Base-by-base conservation (phyloP, 768 basidiomycete genomes). In the Boletus edulis region DNA sequence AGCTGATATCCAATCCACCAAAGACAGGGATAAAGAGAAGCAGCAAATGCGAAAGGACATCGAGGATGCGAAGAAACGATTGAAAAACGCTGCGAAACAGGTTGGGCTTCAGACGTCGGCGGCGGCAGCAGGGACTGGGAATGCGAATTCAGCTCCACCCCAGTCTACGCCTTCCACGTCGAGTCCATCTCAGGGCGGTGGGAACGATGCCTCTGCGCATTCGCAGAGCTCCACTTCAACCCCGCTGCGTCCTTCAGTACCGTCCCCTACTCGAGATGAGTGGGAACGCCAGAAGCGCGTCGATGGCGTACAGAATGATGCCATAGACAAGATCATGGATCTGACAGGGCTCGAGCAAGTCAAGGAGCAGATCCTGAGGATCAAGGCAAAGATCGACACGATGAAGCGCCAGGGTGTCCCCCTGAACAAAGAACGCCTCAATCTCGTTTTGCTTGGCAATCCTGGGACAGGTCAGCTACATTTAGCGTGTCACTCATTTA, bases 391-490 rank as follows among this genome's bases (percentile, higher is more conserved):
- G 64, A 60, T 65, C 24, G 84, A 86, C 34, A 68, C 73, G 0
- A 70, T 73, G 18, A 70, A 68, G 11, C 75, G 85, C 3, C 86
- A 88, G 65, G 72, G 72, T 29, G 67, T 75, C 0, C 71, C 82
- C 0, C 40, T 83, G 4, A 73, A 77, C 37, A 73, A 76, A 17
- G 84, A 87, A 54, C 72, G 86, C 1, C 82, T 85, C 62, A 86
- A 87, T 61, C 75, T 80, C 13, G 77, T 76, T 12, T 69, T 88
- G 15, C 77, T 86, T 0, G 87, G 86, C 7, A 88, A 87, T 63
- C 87, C 87, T 5, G 86, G 86, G 8, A 89, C 87, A 64, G 86
- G 85, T 12, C 81, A 87, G 87, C 80, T 1, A 83, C 82, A 0
- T 73, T 85, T n/a, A 5, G 5, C 14, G 18, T 13, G 29, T 39